These are phyloP conservation scores for Scytalidium lignicola DNA, from an alignment of 2,329 filamentous ascomycete genomes.

Conservation along the genomic window DNA sequence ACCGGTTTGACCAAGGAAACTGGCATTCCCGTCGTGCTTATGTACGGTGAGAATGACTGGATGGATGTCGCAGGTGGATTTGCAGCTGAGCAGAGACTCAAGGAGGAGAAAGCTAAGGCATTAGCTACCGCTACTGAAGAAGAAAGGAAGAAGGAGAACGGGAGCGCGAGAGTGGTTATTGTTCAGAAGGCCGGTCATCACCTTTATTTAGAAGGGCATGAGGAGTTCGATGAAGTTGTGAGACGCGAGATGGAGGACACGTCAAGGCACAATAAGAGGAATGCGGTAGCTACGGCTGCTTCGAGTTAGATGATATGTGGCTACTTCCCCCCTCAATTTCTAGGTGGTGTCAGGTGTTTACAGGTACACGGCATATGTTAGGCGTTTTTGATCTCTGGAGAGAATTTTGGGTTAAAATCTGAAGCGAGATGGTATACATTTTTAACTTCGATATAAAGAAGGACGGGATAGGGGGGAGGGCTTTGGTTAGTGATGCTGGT, in stretches of 20 bases:
- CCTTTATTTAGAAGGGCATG: conserved; percentile 64
- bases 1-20: conserved; percentile 32
- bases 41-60: conserved; percentile 99
- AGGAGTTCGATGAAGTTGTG: conserved; percentile 65
- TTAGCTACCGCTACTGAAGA: conserved; percentile 60
- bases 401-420: too few relatives aligned
- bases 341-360: too few relatives aligned
- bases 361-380: too few relatives aligned
- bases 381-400: too few relatives aligned
- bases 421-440: too few relatives aligned
- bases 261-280: conserved; percentile 15
- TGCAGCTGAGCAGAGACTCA: conserved; percentile 73
- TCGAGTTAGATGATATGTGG: too few relatives aligned
- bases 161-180: conserved; percentile 75
- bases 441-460: too few relatives aligned
- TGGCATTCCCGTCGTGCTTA: conserved; percentile 79
- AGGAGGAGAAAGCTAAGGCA: conserved; percentile 56
- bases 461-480: too few relatives aligned
- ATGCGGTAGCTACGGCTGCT: neutral
- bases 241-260: conserved; percentile 59
- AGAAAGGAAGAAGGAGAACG: conserved; percentile 68
- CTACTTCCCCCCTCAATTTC: too few relatives aligned
- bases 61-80: conserved; percentile 90
- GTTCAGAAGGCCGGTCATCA: conserved; percentile 69
- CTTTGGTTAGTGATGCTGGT: too few relatives aligned